Evolutionary conservation across 352 stramenopile species (phyloP).

Genomic region (Thalassiosira livingstoniorum): DNA sequence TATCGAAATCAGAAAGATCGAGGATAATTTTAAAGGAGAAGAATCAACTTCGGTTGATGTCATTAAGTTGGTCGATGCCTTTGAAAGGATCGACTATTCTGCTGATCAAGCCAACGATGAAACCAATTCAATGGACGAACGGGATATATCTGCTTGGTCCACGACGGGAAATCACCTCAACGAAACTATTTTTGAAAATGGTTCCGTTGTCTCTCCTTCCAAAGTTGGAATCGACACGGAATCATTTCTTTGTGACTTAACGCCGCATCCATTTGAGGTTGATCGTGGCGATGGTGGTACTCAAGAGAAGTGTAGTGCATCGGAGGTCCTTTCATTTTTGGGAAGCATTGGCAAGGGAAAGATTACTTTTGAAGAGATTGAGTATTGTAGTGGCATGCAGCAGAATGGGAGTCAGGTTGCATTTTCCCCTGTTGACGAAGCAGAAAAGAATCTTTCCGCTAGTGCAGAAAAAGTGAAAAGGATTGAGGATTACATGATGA

Average conservation of each 20-base stretch:
- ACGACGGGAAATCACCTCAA: slow-evolving; percentile 54
- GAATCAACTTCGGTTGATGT: background rate
- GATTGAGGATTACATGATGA: background rate
- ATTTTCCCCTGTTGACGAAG: background rate
- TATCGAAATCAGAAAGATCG: background rate
- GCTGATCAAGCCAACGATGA: background rate
- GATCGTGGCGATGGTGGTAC: no score
- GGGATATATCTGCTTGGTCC: slow-evolving; percentile 28
- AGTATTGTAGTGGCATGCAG: background rate
- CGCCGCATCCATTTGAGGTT: background rate
- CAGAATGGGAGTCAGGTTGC: no score
- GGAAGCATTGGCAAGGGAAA: background rate
- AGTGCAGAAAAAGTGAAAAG: background rate
- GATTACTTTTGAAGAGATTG: background rate
- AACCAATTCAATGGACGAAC: slow-evolving; percentile 18
- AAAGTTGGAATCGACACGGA: no score
- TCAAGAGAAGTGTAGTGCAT: background rate
- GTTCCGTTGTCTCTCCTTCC: background rate
- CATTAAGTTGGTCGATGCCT: background rate
- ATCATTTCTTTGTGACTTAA: background rate
- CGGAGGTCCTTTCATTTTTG: background rate
- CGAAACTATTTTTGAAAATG: slow-evolving; percentile 22
- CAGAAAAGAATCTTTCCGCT: background rate
- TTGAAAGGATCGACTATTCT: background rate
- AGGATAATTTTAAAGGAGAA: background rate